Percentiles rank a stretch among this genome's conserved stretches.
Evolutionary conservation across 176 grass and related monocot genomes (phyloP).

Genomic region (Zea luxurians): DNA sequence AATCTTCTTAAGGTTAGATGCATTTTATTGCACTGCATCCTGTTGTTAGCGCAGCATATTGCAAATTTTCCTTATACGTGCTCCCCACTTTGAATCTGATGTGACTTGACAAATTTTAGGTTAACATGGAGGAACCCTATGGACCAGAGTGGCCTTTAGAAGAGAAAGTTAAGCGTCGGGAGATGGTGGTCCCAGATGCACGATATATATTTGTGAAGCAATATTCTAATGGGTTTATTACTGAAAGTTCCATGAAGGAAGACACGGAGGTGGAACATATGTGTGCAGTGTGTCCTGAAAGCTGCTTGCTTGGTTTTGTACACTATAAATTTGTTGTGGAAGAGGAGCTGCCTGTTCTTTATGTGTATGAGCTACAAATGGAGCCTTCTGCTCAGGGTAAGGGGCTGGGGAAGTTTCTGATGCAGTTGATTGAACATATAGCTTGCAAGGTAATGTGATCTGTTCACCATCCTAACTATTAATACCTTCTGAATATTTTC

Average conservation of each 20-base stretch:
- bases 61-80: too few species aligned
- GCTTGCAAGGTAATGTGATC: constrained; percentile 63
- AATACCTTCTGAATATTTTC: background rate
- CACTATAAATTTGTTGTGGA: constrained; percentile 84
- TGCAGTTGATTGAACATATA: constrained; percentile 77
- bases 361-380: constrained; percentile 92
- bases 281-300: constrained; percentile 10
- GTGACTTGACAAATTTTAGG: constrained; percentile 37
- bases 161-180: constrained; percentile 79
- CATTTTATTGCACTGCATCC: background rate
- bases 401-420: constrained; percentile 81
- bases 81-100: constrained; percentile 24
- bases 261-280: constrained; percentile 18
- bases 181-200: constrained; percentile 73
- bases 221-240: constrained; percentile 22
- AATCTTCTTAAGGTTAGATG: constrained; percentile 75
- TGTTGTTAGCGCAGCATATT: too few species aligned
- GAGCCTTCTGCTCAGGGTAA: constrained; percentile 65
- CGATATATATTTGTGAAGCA: constrained; percentile 57
- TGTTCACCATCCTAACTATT: background rate
- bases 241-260: constrained; percentile 18
- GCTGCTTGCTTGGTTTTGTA: constrained; percentile 71
- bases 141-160: constrained; percentile 77
- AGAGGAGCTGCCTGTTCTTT: constrained; percentile 80
- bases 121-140: constrained; percentile 72